phyloP scores from a whole-genome alignment of 2,329 filamentous ascomycete genomes.

The Bipolaris sorokiniana region DNA sequence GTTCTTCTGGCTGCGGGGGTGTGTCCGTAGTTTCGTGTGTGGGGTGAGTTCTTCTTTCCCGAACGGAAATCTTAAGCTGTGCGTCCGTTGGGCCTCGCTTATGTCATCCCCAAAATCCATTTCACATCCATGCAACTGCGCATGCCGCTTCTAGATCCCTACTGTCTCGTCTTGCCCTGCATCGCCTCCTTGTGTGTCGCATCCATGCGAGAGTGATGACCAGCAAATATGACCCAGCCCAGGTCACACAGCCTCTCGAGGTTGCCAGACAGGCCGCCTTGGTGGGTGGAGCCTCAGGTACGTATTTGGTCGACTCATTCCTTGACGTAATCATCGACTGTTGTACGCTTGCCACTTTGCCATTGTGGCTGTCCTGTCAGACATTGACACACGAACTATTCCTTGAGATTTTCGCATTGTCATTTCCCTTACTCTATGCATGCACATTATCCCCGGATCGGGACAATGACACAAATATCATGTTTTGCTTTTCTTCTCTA shows the following conservation, averaged over 20 bases:
- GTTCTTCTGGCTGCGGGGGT: slow-evolving; percentile 30
- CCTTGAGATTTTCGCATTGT: not conserved
- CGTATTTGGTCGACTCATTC: slow-evolving; percentile 17
- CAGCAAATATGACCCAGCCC: slow-evolving; percentile 26
- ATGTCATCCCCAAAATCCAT: slow-evolving; percentile 15
- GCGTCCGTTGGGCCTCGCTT: slow-evolving; percentile 28
- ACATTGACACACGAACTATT: not conserved
- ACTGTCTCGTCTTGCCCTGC: slow-evolving; percentile 5
- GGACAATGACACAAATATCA: not conserved
- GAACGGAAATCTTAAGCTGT: slow-evolving; percentile 34
- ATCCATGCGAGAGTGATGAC: slow-evolving; percentile 35
- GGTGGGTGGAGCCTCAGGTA: slow-evolving; percentile 41
- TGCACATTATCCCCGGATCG: not conserved
- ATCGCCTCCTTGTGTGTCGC: slow-evolving; percentile 3
- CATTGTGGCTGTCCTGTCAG: not conserved
- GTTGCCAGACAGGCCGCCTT: slow-evolving; percentile 33
- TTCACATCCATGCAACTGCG: slow-evolving; percentile 15
- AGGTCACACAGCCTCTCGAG: slow-evolving; percentile 38
- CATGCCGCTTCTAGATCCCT: slow-evolving; percentile 8
- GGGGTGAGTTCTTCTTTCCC: slow-evolving; percentile 23
- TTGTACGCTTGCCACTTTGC: not conserved
- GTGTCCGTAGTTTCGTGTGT: slow-evolving; percentile 29
- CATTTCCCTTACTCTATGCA: not conserved
- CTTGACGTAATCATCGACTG: slow-evolving; percentile 1
- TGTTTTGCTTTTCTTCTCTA: not conserved